These are phyloP conservation scores for Tulasnella calospora DNA, from an alignment of 768 basidiomycete genomes.

Conservation along the genomic window DNA sequence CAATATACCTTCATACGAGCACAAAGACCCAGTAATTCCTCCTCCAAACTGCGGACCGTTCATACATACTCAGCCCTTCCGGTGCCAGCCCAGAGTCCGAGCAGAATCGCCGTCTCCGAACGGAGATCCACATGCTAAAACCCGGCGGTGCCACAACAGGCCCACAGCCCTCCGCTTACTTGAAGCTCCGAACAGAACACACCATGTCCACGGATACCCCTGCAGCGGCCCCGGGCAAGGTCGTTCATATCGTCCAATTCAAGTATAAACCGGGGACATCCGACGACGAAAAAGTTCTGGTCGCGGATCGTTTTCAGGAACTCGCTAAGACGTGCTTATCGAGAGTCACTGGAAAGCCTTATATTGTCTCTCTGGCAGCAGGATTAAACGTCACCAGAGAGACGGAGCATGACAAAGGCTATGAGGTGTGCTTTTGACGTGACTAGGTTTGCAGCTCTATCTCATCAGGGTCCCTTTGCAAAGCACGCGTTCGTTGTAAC, in stretches of 20 bases:
- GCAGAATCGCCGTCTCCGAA: background rate
- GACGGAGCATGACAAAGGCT: conserved; percentile 11
- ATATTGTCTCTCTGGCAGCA: conserved; percentile 12
- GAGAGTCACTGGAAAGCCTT: background rate
- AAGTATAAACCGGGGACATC: background rate
- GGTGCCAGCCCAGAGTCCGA: background rate
- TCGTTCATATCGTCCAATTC: conserved; percentile 20
- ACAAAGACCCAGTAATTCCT: background rate
- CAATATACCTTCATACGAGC: background rate
- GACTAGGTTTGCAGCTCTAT: background rate
- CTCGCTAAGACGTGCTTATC: background rate
- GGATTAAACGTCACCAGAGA: conserved; percentile 14
- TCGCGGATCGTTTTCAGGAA: conserved; percentile 7
- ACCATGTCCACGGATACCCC: background rate
- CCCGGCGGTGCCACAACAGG: background rate
- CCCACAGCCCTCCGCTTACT: conserved; percentile 1
- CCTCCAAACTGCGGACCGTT: background rate
- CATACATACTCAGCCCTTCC: background rate
- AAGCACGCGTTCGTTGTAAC: conserved; percentile 18
- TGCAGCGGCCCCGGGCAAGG: background rate
- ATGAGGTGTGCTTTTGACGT: background rate
- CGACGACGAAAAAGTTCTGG: background rate
- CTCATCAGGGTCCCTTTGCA: background rate
- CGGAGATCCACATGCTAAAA: background rate
- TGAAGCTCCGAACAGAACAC: background rate